Evolutionary conservation across 352 stramenopile genomes (phyloP), one percentile per base, ranked within the genome.

Genomic region (Ophiocytium majus): DNA sequence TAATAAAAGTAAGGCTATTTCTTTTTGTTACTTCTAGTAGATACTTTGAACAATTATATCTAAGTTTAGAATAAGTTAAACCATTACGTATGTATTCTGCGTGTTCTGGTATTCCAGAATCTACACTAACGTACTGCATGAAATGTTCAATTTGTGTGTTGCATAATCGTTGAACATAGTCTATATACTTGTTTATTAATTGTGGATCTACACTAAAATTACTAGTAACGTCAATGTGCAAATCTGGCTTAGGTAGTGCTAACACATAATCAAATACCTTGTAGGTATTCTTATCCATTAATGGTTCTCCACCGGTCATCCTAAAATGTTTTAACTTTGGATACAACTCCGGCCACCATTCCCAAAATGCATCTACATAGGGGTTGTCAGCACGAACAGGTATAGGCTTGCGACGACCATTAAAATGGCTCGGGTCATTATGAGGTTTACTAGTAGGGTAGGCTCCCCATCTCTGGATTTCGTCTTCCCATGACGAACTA

Each of bases 331-430:
- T 71, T 23, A 71, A 28, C 19, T 71, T 28, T 28, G 23, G 23
- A 71, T 23, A 71, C 23, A 71, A 28, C 23, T 71, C 57, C 19
- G 57, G 57, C 57, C 57, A 71, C 57, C 57, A 71, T 71, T 71
- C 28, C 57, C 57, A 71, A 28, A 71, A 71, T 28, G 57, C 57
- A 71, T 71, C 57, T 23, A 71, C 28, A 71, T 71, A 71, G 19
- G 57, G 57, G 57, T 71, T 71, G 28, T 23, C 57, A n/a, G n/a
- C n/a, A n/a, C n/a, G n/a, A n/a, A n/a, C n/a, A n/a, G n/a, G n/a
- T n/a, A n/a, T n/a, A n/a, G n/a, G n/a, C 57, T 71, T 71, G 28
- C 28, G 23, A n/a, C n/a, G n/a, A n/a, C n/a, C n/a, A n/a, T n/a
- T n/a, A n/a, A n/a, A n/a, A n/a, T n/a, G n/a, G n/a, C n/a, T n/a